Percentiles rank a stretch among this genome's conserved stretches.
These are phyloP conservation scores for Aspergillus pseudonomiae DNA, from an alignment of 2,329 filamentous ascomycete species.

Conservation along the genomic window DNA sequence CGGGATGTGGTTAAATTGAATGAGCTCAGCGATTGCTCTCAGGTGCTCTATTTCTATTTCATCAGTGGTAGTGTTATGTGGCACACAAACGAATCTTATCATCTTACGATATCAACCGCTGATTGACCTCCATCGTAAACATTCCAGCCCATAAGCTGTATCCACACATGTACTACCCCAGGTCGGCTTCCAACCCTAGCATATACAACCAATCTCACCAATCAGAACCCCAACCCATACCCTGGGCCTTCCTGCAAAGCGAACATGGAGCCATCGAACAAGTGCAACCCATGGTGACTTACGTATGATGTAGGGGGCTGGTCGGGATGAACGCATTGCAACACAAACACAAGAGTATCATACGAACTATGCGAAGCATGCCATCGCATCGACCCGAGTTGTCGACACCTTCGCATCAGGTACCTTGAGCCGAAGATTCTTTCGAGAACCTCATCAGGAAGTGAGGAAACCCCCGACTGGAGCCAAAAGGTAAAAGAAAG, in stretches of 20 bases:
- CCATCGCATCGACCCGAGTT: neutral
- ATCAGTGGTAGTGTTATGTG: neutral
- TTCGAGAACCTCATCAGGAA: too few species aligned
- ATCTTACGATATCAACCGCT: neutral
- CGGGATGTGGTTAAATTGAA: neutral
- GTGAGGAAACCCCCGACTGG: neutral
- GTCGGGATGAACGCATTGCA: neutral
- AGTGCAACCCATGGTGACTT: conserved; percentile 2
- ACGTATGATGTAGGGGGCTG: conserved; percentile 11
- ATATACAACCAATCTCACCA: neutral
- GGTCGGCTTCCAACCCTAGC: neutral
- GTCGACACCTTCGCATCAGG: neutral
- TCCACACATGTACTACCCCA: neutral
- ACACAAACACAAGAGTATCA: neutral
- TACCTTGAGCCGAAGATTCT: neutral
- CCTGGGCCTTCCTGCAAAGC: neutral
- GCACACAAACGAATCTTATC: neutral
- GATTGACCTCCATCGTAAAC: neutral
- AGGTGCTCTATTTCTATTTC: neutral
- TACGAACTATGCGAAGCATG: neutral
- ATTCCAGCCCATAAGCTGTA: neutral
- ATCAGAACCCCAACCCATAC: neutral
- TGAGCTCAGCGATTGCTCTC: neutral
- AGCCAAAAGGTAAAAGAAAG: neutral
- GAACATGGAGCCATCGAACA: conserved; percentile 1